These are phyloP conservation scores for Mycosphaerella sp. DNA, from an alignment of 2,329 filamentous ascomycete species.

Conservation along the genomic window DNA sequence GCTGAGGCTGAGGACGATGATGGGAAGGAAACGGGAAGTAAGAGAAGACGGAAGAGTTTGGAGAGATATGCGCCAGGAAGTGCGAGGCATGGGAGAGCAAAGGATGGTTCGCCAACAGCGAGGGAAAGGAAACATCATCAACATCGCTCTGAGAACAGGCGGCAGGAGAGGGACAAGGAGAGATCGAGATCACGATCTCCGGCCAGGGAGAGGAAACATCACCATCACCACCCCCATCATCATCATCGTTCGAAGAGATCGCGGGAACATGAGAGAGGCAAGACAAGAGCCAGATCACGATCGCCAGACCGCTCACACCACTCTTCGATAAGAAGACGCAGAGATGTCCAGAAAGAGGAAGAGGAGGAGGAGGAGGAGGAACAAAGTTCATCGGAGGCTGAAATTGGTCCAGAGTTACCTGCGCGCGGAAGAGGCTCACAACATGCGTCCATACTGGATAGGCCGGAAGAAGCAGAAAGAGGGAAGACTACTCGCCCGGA, in stretches of 20 bases:
- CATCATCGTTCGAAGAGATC: not conserved
- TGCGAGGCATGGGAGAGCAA: slow-evolving; percentile 3
- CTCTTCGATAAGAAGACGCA: not conserved
- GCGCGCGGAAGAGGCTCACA: not conserved
- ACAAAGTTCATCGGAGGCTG: slow-evolving; percentile 59
- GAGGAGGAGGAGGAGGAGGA: not conserved
- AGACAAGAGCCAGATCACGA: not conserved
- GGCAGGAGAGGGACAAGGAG: not conserved
- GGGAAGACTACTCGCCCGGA: slow-evolving; percentile 56
- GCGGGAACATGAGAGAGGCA: not conserved
- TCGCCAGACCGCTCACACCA: not conserved
- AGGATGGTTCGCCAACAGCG: slow-evolving; percentile 3
- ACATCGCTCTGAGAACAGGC: not conserved
- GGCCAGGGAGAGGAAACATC: slow-evolving; percentile 39
- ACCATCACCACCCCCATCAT: not conserved
- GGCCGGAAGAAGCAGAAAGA: slow-evolving; percentile 56
- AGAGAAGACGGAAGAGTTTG: not conserved
- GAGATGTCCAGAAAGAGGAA: not conserved
- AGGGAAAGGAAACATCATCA: slow-evolving; percentile 1
- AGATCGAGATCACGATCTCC: slow-evolving; percentile 58
- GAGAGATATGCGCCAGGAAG: slow-evolving; percentile 6
- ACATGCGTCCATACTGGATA: slow-evolving; percentile 52
- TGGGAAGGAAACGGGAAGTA: not conserved
- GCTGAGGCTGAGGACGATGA: not conserved
- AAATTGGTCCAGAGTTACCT: slow-evolving; percentile 36